Base-by-base conservation (phyloP, 768 basidiomycete genomes). In the Tricholoma terreum region DNA sequence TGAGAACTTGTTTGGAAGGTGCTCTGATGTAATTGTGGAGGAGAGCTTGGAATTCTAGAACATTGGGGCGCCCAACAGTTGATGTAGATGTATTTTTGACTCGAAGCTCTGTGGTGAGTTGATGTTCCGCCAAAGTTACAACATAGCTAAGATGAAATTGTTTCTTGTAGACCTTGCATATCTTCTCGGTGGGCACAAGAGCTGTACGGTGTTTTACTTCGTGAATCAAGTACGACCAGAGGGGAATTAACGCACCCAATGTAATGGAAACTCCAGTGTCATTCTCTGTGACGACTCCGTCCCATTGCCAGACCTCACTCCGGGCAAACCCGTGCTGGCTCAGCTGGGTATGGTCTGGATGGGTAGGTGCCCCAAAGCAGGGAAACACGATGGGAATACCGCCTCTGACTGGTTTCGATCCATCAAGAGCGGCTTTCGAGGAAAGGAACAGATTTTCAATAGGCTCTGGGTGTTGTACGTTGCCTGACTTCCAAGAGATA, bases 321-420 rank as follows among this genome's bases (percentile, higher is more conserved):
- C 97, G 78, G 5, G 92, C 96, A 68, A 96, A 98, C 0, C 97
- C 97, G 70, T 98, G 97, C 71, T 97, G 94, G 5, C 77, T 55
- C 5, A 99, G 77, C 46, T 81, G 82, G 19, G 69, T 62, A 69
- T 94, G 91, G 50, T 86, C 90, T 24, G 79, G 81, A 70, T 86
- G 88, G 15, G 79, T 80, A 1, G 96, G 92, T 0, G 90, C 78
- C 3, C 96, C 95, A 66, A 98, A 98, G 74, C 90, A 92, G 42
- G 89, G 87, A 70, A 94, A 97, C 42, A 92, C 86, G 35, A 83
- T 68, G 10, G 82, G 82, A 19, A 83, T 81, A 10, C 81, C 82
- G 10, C 81, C 82, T 55, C 81, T 71, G 30, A 83, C 77, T 1
- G 93, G 84, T 73, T 92, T 94, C 35, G 84, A 83, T 1, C 90